Conservation (phyloP, 2,329 filamentous ascomycete species). For the Aspergillus tanneri region DNA sequence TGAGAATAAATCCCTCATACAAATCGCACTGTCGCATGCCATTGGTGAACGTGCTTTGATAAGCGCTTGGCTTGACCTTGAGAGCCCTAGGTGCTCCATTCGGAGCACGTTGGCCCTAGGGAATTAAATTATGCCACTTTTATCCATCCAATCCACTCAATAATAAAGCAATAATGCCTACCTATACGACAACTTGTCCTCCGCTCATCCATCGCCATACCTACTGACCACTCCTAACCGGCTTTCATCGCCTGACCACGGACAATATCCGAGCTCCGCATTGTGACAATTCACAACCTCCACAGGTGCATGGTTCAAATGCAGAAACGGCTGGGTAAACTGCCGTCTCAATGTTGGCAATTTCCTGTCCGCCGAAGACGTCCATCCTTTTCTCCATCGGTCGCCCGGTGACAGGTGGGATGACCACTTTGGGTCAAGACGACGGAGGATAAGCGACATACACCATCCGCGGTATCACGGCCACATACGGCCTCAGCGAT, state of each 20-base stretch:
- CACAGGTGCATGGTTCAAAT: conserved; percentile 5
- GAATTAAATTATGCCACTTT: neutral
- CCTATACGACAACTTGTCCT: no score
- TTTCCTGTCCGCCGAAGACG: neutral
- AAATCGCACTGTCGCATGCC: neutral
- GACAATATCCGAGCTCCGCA: neutral
- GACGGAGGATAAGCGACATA: neutral
- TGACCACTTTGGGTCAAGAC: conserved; percentile 3
- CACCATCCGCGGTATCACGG: conserved; percentile 2
- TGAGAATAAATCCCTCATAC: conserved; percentile 1
- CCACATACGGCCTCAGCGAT: conserved; percentile 4
- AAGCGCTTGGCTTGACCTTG: no score
- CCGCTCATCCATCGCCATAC: no score
- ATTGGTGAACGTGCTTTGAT: no score
- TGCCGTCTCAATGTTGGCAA: neutral
- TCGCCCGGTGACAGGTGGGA: conserved; percentile 14
- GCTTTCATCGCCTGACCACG: neutral
- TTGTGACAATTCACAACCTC: conserved; percentile 13
- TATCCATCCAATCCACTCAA: no score
- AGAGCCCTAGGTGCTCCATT: no score
- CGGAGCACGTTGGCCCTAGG: no score
- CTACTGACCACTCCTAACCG: no score
- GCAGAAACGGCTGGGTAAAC: conserved; percentile 4
- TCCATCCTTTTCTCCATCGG: conserved; percentile 9
- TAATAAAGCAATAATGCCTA: no score